Conservation (phyloP, 352 stramenopile genomes). For the Phytophthora citrophthora region DNA sequence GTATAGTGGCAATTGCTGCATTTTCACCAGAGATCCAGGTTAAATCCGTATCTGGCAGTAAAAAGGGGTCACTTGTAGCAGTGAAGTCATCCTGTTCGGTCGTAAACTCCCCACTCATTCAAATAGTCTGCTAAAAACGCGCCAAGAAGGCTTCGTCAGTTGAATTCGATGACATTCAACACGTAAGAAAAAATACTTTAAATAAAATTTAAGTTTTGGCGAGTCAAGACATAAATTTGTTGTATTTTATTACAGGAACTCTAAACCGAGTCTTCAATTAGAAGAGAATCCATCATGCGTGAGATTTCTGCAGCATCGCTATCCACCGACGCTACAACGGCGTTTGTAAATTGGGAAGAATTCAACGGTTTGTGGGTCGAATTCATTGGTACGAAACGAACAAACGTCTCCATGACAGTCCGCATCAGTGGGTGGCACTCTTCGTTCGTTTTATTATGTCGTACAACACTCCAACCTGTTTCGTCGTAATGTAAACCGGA, state of each 20-base stretch:
- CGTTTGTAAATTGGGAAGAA: slow-evolving; percentile 20
- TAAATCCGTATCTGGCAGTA: neutral
- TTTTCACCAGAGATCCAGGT: neutral
- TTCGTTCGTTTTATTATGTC: neutral
- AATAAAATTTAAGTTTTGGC: too few relatives aligned
- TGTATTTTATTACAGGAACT: too few relatives aligned
- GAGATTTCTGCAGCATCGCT: slow-evolving; percentile 21
- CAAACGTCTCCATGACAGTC: slow-evolving; percentile 28
- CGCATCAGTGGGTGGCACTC: neutral
- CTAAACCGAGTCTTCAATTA: slow-evolving; percentile 4
- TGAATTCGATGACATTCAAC: neutral
- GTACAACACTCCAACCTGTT: slow-evolving; percentile 52
- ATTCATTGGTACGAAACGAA: slow-evolving; percentile 20
- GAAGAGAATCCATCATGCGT: slow-evolving; percentile 28
- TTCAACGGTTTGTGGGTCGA: neutral
- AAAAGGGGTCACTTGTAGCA: neutral
- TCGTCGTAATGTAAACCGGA: slow-evolving; percentile 54
- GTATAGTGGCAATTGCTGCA: neutral
- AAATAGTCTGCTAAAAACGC: neutral
- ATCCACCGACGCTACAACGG: slow-evolving; percentile 26
- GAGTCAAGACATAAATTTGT: too few relatives aligned
- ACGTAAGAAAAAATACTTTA: too few relatives aligned
- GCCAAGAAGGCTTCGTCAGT: neutral
- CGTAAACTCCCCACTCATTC: neutral
- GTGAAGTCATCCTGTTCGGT: neutral